Evolutionary conservation across 202 grass and related monocot genomes (phyloP).

Genomic region (Panicum virgatum): DNA sequence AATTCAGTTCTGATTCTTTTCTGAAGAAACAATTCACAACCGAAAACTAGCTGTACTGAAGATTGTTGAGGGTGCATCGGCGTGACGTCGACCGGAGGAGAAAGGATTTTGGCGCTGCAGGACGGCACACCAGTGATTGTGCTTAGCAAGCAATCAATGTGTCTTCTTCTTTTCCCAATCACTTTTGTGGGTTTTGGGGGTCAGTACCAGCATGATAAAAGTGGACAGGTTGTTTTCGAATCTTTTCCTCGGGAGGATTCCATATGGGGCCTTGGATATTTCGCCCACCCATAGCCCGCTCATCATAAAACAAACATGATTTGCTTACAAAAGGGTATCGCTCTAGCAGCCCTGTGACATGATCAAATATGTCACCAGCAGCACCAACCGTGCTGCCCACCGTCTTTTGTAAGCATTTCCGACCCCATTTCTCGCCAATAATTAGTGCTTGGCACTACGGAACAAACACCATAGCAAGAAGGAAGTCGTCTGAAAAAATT

Average conservation of each 20-base stretch:
- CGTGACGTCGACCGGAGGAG: not conserved
- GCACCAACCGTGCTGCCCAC: not conserved
- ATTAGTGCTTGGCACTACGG: not conserved
- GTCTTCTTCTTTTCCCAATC: not conserved
- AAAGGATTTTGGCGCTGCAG: not conserved
- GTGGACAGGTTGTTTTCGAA: not conserved
- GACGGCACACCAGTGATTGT: not conserved
- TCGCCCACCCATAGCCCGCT: conserved; percentile 12
- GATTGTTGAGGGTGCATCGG: not conserved
- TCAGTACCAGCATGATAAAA: not conserved
- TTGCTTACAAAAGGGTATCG: conserved; percentile 14
- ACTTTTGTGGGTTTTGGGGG: not conserved
- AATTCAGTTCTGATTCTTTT: not conserved
- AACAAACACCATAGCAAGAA: not conserved
- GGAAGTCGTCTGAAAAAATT: not conserved
- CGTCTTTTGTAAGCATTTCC: not conserved
- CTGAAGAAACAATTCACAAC: too few species aligned
- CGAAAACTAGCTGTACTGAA: not conserved
- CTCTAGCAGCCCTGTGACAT: not conserved
- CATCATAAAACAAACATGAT: not conserved
- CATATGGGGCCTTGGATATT: not conserved
- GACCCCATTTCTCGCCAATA: not conserved
- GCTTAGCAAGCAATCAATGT: not conserved
- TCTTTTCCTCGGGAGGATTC: not conserved
- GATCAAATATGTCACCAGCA: conserved; percentile 2